phyloP scores from a whole-genome alignment of 148 eudicot genomes.

The Fagopyrum esculentum region DNA sequence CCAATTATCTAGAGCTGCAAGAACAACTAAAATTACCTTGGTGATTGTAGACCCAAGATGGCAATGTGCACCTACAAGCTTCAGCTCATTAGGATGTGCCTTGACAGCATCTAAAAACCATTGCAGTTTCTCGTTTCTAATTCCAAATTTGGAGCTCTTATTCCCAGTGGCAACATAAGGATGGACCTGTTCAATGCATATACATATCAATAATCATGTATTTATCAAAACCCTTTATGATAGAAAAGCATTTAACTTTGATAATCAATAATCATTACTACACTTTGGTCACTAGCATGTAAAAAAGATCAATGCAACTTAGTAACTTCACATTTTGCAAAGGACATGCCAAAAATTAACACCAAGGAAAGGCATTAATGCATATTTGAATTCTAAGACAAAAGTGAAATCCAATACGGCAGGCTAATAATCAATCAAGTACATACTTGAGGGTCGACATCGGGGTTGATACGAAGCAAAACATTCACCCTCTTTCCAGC shows the following conservation, averaged over 20 bases:
- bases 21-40: conserved; percentile 37
- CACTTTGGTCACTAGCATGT: neutral
- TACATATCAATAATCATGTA: neutral
- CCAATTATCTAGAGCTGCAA: neutral
- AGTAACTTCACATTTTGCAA: neutral
- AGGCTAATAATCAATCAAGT: neutral
- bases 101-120: conserved; percentile 97
- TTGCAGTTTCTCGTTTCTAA: conserved; percentile 88
- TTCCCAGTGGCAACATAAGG: conserved; percentile 96
- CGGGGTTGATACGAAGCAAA: conserved; percentile 91
- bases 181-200: conserved; percentile 42
- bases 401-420: neutral
- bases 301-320: neutral
- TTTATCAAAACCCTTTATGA: neutral
- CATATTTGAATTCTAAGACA: neutral
- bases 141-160: conserved; percentile 88
- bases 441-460: conserved; percentile 94
- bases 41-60: conserved; percentile 96
- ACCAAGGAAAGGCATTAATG: neutral
- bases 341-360: neutral
- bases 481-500: conserved; percentile 83
- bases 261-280: neutral
- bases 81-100: conserved; percentile 79
- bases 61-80: conserved; percentile 92
- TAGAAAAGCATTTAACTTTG: neutral